Evolutionary conservation across 1,284 basidiomycete genomes (phyloP).

Genomic region (Pascua sp.): DNA sequence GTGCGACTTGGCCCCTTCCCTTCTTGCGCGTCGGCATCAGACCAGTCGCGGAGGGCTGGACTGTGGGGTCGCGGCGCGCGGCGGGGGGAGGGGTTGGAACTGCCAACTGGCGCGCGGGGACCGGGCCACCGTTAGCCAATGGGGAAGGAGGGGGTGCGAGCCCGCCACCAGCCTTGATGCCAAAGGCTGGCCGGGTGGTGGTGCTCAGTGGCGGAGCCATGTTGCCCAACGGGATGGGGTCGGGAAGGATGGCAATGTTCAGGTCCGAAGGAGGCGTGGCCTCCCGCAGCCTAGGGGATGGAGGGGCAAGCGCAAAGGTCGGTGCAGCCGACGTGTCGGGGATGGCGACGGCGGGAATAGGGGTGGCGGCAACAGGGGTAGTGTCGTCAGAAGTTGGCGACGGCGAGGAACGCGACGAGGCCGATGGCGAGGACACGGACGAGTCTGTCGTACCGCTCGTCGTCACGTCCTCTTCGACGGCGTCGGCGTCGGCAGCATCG

Average conservation of each 20-base stretch:
- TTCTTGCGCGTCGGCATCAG: conserved; percentile 43
- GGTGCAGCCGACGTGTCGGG: conserved; percentile 13
- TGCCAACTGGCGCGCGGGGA: conserved; percentile 51
- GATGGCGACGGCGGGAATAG: neutral
- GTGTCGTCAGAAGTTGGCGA: conserved; percentile 8
- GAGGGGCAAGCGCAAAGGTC: conserved; percentile 50
- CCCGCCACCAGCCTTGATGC: conserved; percentile 34
- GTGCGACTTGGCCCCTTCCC: conserved; percentile 73
- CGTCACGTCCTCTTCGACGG: conserved; percentile 1
- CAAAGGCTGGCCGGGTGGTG: conserved; percentile 35
- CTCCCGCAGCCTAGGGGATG: conserved; percentile 61
- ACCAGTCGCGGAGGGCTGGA: no score
- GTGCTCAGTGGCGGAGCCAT: conserved; percentile 44
- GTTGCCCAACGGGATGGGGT: conserved; percentile 37
- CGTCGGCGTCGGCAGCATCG: conserved; percentile 56
- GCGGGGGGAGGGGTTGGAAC: conserved; percentile 59
- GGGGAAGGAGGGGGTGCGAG: conserved; percentile 6
- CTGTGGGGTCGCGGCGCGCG: no score
- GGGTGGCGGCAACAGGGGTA: no score
- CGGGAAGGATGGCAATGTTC: conserved; percentile 42
- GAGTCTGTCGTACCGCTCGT: conserved; percentile 43
- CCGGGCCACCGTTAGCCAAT: no score
- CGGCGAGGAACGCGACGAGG: conserved; percentile 65
- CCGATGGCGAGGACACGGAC: conserved; percentile 75
- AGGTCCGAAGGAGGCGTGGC: conserved; percentile 39